Conservation (phyloP, 1,139 yeast genomes). For the Magnusiomyces sp. region DNA sequence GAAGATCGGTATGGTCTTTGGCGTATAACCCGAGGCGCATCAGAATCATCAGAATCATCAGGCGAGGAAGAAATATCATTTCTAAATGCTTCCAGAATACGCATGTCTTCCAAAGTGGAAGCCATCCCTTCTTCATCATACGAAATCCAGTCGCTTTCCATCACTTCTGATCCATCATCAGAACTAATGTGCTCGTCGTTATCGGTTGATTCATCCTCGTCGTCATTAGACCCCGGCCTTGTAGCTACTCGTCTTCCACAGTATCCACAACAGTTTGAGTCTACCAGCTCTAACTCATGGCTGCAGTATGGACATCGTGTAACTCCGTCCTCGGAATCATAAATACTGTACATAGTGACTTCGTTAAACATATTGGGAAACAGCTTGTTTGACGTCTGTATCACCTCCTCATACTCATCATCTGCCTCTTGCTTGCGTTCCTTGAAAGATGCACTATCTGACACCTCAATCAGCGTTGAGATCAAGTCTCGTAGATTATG, state of each 20-base stretch:
- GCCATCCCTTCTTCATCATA: no score
- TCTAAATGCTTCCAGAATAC: no score
- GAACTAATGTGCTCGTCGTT: neutral
- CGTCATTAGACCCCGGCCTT: neutral
- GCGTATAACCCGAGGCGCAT: no score
- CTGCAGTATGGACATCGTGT: neutral
- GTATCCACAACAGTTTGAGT: neutral
- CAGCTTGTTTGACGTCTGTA: neutral
- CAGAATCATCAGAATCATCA: no score
- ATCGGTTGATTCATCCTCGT: neutral
- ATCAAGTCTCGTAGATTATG: neutral
- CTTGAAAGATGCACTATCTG: neutral
- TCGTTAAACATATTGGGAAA: neutral
- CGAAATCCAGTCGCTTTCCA: no score
- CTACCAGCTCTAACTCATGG: neutral
- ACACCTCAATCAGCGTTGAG: neutral
- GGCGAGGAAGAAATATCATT: no score
- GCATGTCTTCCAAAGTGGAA: no score
- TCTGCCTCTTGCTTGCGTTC: neutral
- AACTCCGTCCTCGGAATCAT: neutral
- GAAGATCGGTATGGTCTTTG: slow-evolving; percentile 94
- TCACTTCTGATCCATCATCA: neutral
- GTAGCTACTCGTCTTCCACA: neutral
- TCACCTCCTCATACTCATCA: neutral
- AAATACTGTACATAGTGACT: neutral